These are phyloP conservation scores for Cladosporium sp. DNA, from an alignment of 2,329 filamentous ascomycete species.

Conservation along the genomic window DNA sequence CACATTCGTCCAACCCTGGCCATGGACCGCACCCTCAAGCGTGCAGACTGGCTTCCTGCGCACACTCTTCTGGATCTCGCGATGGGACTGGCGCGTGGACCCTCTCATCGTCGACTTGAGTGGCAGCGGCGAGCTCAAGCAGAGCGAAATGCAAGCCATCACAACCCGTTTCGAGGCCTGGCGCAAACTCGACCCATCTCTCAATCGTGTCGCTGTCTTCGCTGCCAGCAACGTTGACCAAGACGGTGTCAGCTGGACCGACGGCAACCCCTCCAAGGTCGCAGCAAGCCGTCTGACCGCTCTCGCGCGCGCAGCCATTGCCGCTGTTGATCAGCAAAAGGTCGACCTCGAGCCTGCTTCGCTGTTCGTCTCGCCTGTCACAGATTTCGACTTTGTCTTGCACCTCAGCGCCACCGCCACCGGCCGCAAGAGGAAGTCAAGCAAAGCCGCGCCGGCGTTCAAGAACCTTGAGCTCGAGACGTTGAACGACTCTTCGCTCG, in stretches of 20 bases:
- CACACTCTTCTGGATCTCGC: conserved; percentile 74
- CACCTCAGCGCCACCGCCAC: conserved; percentile 61
- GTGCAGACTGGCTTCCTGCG: conserved; percentile 78
- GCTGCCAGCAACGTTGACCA: conserved; percentile 77
- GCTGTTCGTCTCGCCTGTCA: conserved; percentile 72
- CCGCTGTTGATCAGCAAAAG: conserved; percentile 46
- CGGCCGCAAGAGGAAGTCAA: conserved; percentile 37
- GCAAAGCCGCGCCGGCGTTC: conserved; percentile 59
- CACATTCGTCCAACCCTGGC: conserved; percentile 77
- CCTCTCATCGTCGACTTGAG: conserved; percentile 76
- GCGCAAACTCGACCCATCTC: conserved; percentile 82
- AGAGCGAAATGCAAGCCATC: conserved; percentile 63
- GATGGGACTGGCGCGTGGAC: conserved; percentile 89
- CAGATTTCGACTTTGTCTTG: conserved; percentile 86
- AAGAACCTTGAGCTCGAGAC: conserved; percentile 75
- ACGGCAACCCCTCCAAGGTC: conserved; percentile 73
- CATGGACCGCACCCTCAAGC: conserved; percentile 77
- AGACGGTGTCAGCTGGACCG: conserved; percentile 79
- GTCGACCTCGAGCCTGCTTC: conserved; percentile 48
- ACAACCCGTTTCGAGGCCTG: conserved; percentile 75
- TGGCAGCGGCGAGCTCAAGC: conserved; percentile 55
- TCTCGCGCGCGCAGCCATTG: conserved; percentile 74
- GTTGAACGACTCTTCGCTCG: conserved; percentile 43
- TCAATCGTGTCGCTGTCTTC: conserved; percentile 82
- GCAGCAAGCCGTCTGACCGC: conserved; percentile 80